These are phyloP conservation scores for Collybia nuda DNA, from an alignment of 768 basidiomycete genomes.

Conservation along the genomic window DNA sequence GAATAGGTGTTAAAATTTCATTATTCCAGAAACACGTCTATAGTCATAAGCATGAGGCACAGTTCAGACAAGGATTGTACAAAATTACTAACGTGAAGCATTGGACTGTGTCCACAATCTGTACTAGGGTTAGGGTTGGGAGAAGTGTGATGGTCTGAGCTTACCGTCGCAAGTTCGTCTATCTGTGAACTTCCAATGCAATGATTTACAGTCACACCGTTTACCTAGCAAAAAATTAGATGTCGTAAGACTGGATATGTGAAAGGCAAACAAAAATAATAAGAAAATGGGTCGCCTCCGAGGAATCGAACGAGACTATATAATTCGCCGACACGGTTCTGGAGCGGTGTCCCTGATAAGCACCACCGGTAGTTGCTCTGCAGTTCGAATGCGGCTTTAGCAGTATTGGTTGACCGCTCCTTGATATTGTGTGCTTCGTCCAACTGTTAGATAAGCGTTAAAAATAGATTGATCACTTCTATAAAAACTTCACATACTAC, in stretches of 20 bases:
- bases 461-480: background rate
- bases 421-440: constrained; percentile 99
- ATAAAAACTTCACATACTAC: constrained; percentile 47
- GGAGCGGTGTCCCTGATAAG: constrained; percentile 92
- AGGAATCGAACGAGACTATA: constrained; percentile 93
- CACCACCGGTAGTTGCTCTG: constrained; percentile 87
- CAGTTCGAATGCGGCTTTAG: constrained; percentile 94
- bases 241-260: background rate
- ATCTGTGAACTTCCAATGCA: constrained; percentile 92
- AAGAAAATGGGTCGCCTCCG: constrained; percentile 90
- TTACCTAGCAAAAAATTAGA: constrained; percentile 58
- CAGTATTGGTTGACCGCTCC: constrained; percentile 91
- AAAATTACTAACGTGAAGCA: constrained; percentile 64
- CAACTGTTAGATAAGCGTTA: constrained; percentile 48
- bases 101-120: constrained; percentile 86
- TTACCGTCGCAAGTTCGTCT: constrained; percentile 81
- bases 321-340: constrained; percentile 98
- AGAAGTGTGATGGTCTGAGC: constrained; percentile 13
- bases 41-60: constrained; percentile 6
- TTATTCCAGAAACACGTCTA: constrained; percentile 97
- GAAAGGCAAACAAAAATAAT: constrained; percentile 75
- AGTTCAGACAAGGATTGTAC: background rate
- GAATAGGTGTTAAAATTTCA: constrained; percentile 94
- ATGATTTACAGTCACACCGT: constrained; percentile 87
- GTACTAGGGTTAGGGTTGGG: constrained; percentile 1